These are phyloP conservation scores for Euclidium syriacum DNA, from an alignment of 345 rosid species.

Conservation along the genomic window DNA sequence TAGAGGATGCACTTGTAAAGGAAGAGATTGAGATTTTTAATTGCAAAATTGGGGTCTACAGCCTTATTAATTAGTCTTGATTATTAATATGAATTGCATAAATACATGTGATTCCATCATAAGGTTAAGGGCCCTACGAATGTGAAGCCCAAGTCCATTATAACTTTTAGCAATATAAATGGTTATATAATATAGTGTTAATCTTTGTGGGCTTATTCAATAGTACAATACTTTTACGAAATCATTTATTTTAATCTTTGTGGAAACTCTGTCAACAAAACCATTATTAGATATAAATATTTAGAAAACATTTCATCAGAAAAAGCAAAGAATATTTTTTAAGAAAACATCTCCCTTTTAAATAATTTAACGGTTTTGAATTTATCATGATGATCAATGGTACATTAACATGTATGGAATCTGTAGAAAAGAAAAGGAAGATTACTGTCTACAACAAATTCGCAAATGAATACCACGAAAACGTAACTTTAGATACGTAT, in stretches of 20 bases:
- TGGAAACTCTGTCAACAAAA: neutral
- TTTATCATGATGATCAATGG: neutral
- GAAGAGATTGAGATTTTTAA: neutral
- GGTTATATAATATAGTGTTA: neutral
- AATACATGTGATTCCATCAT: slow-evolving; percentile 1
- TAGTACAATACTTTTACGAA: neutral
- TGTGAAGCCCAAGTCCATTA: slow-evolving; percentile 13
- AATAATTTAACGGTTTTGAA: too few species aligned
- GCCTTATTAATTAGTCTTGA: neutral
- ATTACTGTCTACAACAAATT: too few species aligned
- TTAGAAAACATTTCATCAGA: neutral
- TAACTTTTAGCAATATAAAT: neutral
- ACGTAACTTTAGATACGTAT: too few species aligned
- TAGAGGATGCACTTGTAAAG: neutral
- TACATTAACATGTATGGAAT: neutral
- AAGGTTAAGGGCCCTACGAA: neutral
- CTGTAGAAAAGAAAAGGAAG: too few species aligned
- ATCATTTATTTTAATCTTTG: neutral
- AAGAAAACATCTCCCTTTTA: neutral
- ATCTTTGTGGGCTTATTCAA: slow-evolving; percentile 8
- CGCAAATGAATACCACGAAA: too few species aligned
- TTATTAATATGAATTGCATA: slow-evolving; percentile 4
- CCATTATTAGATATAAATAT: neutral
- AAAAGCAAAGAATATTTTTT: too few species aligned
- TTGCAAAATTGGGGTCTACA: neutral